Conservation (phyloP, 805 yeast species). For the Yarrowia hollandica region DNA sequence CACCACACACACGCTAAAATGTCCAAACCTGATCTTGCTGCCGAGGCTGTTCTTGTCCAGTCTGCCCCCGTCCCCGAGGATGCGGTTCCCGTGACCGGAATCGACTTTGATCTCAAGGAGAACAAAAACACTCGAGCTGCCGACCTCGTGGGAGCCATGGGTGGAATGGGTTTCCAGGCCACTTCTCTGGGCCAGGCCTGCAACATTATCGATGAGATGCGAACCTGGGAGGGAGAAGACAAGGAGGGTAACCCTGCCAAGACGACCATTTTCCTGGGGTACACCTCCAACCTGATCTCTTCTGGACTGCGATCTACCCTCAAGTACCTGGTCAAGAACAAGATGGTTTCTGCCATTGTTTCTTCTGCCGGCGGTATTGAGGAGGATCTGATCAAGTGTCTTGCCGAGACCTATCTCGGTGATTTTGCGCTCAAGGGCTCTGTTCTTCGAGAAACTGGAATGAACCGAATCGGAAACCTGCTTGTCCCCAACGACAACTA, state of each 20-base stretch:
- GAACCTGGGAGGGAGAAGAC: slow-evolving; percentile 87
- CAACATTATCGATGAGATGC: slow-evolving; percentile 89
- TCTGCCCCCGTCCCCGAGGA: slow-evolving; percentile 84
- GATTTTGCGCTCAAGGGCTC: slow-evolving; percentile 83
- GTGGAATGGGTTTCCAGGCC: slow-evolving; percentile 96
- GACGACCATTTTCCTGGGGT: slow-evolving; percentile 92
- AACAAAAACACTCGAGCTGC: slow-evolving; percentile 77
- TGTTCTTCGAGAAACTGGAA: slow-evolving; percentile 84
- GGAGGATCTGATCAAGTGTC: slow-evolving; percentile 93
- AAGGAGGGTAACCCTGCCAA: slow-evolving; percentile 60
- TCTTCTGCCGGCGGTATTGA: slow-evolving; percentile 99
- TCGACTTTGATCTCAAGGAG: slow-evolving; percentile 80
- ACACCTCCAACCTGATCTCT: slow-evolving; percentile 92
- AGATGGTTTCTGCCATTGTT: slow-evolving; percentile 91
- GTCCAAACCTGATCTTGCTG: slow-evolving; percentile 62
- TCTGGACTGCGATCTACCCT: slow-evolving; percentile 92
- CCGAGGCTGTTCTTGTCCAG: slow-evolving; percentile 87
- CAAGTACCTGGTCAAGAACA: slow-evolving; percentile 85
- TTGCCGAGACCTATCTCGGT: slow-evolving; percentile 95
- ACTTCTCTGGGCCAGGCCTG: slow-evolving; percentile 83
- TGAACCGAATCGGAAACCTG: slow-evolving; percentile 96
- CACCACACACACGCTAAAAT: not conserved
- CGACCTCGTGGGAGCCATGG: slow-evolving; percentile 80
- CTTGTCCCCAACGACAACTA: slow-evolving; percentile 97
- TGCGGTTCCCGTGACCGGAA: slow-evolving; percentile 77